Percentiles rank a stretch among this genome's conserved stretches.
phyloP scores from a whole-genome alignment of 768 basidiomycete species.

The Pluteus cervinus region DNA sequence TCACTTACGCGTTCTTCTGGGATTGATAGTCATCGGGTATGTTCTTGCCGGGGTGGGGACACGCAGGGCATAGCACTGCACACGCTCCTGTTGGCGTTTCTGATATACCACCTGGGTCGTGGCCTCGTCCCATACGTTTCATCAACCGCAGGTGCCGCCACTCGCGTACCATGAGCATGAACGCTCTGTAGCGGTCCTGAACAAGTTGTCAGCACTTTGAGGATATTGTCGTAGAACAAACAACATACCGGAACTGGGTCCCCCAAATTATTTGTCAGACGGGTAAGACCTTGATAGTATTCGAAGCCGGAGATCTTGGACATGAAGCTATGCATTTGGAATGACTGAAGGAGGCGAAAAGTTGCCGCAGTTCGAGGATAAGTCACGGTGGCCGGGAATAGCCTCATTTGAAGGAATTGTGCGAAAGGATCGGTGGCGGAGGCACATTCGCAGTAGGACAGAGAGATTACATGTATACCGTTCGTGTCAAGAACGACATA shows the following conservation, averaged over 20 bases:
- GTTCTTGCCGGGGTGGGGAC: constrained; percentile 19
- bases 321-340: background rate
- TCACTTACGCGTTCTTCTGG: background rate
- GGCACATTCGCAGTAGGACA: constrained; percentile 1
- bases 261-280: background rate
- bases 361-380: constrained; percentile 1
- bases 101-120: constrained; percentile 12
- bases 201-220: background rate
- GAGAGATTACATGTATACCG: background rate
- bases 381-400: background rate
- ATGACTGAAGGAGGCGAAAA: constrained; percentile 1
- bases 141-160: constrained; percentile 15
- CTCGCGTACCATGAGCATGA: constrained; percentile 9
- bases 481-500: background rate
- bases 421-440: background rate
- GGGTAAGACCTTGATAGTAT: background rate
- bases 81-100: constrained; percentile 11
- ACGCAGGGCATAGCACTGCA: constrained; percentile 16
- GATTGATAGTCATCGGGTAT: constrained; percentile 11
- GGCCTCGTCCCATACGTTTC: constrained; percentile 12
- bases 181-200: constrained; percentile 11
- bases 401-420: background rate
- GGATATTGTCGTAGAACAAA: background rate
- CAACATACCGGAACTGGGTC: constrained; percentile 1
- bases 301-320: background rate